Base-by-base conservation (phyloP, 148 eudicot species). In the Salicornia ramosissima region DNA sequence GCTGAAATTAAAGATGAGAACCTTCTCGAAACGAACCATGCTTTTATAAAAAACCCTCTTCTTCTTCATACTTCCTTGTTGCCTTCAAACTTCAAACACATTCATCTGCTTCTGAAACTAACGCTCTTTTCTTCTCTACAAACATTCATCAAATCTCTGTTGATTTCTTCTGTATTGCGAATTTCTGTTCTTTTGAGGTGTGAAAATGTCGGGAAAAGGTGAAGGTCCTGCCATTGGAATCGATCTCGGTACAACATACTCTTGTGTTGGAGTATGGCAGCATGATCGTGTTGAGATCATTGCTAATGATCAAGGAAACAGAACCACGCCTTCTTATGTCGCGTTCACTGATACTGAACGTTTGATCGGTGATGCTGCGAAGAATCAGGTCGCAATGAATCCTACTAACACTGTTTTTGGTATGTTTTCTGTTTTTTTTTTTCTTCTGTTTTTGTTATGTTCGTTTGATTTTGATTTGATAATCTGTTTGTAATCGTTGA, bases 311-410 rank as follows among this genome's bases (percentile, higher is more conserved):
- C 86, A 83, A 42, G 86, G 86, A 0, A 83, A 83, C 42, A 65
- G 86, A 24, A 83, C 86, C 58, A 83, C 86, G 34, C 86, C 86
- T 55, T 83, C 86, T 63, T 83, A 83, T 58, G 86, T 83, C 15
- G 86, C 86, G 0, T 83, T 83, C 9, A 80, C 86, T 21, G 86
- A 83, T 60, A 74, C 86, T 28, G 86, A 83, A 56, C 58, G 86
- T 30, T 46, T 83, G 68, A 77, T 83, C 24, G 86, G 86, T 36
- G 86, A 83, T 47, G 83, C 86, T 68, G 86, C 86, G 22, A 83
- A 83, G 79, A 83, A 83, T 47, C 86, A 83, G 58, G 86, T 83
- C 28, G 86, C 86, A 1, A 80, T 83, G 86, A 83, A 83, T 50
- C 86, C 86, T 1, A 74, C 73, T 15, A 83, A 83, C 75, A 83